Evolutionary conservation across 2,329 filamentous ascomycete species (phyloP).

Genomic region (Aspergillus sp.): DNA sequence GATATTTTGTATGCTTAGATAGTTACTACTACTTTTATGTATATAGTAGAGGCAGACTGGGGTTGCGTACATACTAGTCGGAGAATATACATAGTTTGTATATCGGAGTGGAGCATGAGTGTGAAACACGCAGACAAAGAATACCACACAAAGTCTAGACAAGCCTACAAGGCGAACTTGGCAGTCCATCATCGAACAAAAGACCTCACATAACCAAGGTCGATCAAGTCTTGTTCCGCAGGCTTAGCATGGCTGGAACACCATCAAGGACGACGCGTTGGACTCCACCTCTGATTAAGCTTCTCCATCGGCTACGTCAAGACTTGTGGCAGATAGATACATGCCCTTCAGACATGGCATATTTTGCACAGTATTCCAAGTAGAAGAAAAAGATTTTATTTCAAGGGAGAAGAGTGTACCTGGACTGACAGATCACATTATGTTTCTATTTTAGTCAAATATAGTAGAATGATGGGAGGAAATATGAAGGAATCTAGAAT

Average conservation of each 20-base stretch:
- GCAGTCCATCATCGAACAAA: no score
- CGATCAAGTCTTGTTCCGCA: no score
- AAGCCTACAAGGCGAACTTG: no score
- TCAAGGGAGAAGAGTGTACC: no score
- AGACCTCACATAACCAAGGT: no score
- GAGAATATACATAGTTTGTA: no score
- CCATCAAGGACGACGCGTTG: not conserved
- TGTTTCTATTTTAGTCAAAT: not conserved
- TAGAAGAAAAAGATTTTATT: not conserved
- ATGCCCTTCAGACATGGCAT: not conserved
- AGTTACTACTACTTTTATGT: no score
- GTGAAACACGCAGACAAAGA: not conserved
- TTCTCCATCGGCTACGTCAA: not conserved
- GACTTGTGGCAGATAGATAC: not conserved
- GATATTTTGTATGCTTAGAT: constrained; percentile 40
- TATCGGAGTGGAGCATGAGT: no score
- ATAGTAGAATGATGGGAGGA: no score
- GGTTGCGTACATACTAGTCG: no score
- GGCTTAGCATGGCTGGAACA: not conserved
- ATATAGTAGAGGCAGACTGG: no score
- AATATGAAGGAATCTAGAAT: not conserved
- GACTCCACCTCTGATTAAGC: not conserved
- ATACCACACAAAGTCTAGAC: not conserved
- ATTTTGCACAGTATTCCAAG: not conserved
- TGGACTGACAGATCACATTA: not conserved